Percentiles rank a stretch among this genome's conserved stretches.
Conservation (phyloP, 805 yeast species). For the Kluyveromyces siamensis region DNA sequence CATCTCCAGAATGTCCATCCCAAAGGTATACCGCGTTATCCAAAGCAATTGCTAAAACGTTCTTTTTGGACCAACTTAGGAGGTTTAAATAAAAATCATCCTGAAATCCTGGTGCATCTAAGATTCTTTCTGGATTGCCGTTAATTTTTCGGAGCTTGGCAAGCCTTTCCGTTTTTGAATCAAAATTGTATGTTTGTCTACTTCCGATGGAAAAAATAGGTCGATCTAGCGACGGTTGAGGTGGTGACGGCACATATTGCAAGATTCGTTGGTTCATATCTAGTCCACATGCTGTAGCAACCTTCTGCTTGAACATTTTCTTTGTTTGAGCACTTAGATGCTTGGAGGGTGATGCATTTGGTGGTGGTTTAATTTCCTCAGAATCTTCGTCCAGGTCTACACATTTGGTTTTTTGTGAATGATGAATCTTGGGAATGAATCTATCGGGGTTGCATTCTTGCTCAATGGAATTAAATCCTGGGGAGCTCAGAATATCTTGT, state of each 20-base stretch:
- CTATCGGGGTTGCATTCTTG: slow-evolving; percentile 39
- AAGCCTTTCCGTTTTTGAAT: slow-evolving; percentile 33
- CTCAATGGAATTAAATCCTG: slow-evolving; percentile 14
- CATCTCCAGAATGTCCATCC: slow-evolving; percentile 82
- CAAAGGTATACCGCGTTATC: slow-evolving; percentile 80
- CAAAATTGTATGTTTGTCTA: slow-evolving; percentile 25
- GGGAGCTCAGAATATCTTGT: not conserved
- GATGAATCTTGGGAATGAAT: slow-evolving; percentile 47
- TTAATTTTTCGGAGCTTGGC: slow-evolving; percentile 72
- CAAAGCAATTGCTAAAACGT: slow-evolving; percentile 80
- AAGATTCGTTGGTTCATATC: slow-evolving; percentile 73
- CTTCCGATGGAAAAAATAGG: slow-evolving; percentile 22
- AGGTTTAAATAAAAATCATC: slow-evolving; percentile 89
- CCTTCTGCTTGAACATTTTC: slow-evolving; percentile 58
- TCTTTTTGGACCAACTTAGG: slow-evolving; percentile 77
- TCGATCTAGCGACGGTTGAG: slow-evolving; percentile 35
- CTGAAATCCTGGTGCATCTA: slow-evolving; percentile 91
- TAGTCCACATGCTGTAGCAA: slow-evolving; percentile 92
- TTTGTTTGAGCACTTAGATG: slow-evolving; percentile 37
- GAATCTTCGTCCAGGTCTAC: slow-evolving; percentile 26
- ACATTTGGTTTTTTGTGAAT: slow-evolving; percentile 20
- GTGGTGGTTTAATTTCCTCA: slow-evolving; percentile 34
- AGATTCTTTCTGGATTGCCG: slow-evolving; percentile 81
- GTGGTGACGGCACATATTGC: slow-evolving; percentile 82
- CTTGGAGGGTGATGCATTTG: slow-evolving; percentile 38